These are phyloP conservation scores for Aureobasidium sp. DNA, from an alignment of 2,329 filamentous ascomycete genomes.

Conservation along the genomic window DNA sequence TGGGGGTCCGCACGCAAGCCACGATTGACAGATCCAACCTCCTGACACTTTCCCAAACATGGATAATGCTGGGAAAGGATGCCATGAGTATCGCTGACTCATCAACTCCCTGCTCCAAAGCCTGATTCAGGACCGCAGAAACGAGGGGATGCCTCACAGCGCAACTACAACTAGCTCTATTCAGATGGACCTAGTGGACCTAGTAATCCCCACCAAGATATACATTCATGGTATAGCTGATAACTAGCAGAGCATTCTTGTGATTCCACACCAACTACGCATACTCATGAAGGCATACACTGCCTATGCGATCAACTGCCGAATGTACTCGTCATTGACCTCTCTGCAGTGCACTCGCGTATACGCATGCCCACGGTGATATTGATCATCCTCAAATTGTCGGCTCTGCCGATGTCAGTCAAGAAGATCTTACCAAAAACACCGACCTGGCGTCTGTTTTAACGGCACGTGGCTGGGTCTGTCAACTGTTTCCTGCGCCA, in stretches of 20 bases:
- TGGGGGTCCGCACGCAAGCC: background rate
- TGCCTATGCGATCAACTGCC: background rate
- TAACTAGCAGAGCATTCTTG: background rate
- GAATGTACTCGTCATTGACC: constrained; percentile 9
- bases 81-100: background rate
- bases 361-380: background rate
- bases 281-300: background rate
- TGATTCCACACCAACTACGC: background rate
- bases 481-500: background rate
- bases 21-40: background rate
- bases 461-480: background rate
- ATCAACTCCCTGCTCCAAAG: background rate
- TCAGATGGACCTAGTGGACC: background rate
- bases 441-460: background rate
- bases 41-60: background rate
- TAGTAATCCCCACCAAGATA: background rate
- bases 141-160: background rate
- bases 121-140: background rate
- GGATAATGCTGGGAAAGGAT: background rate
- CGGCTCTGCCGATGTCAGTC: background rate
- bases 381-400: background rate
- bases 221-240: no score
- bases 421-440: background rate
- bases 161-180: background rate
- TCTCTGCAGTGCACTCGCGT: background rate